Percentiles rank a stretch among this genome's conserved stretches.
Evolutionary conservation across 2,329 filamentous ascomycete species (phyloP).

Genomic region (Xylariomycetidae sp.): DNA sequence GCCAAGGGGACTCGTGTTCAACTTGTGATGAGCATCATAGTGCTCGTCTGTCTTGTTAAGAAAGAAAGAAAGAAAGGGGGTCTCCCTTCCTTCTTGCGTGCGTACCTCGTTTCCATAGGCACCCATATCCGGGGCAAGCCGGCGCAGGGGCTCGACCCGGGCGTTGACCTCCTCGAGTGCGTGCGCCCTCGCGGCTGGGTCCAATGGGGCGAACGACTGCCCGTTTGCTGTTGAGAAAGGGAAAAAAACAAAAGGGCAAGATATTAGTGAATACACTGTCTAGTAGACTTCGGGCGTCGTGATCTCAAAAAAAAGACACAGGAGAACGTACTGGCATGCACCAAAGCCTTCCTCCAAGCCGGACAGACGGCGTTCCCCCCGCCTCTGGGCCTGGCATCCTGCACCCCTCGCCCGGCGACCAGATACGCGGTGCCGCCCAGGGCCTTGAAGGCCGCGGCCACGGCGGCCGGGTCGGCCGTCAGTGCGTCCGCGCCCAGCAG

Average conservation of each 20-base stretch:
- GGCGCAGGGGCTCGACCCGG: conserved; percentile 29
- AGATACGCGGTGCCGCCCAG: conserved; percentile 32
- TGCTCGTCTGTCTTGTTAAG: neutral
- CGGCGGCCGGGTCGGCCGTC: conserved; percentile 26
- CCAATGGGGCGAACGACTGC: conserved; percentile 25
- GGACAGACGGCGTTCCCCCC: conserved; percentile 44
- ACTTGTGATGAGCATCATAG: no score
- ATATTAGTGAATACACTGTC: conserved; percentile 10
- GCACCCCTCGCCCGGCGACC: conserved; percentile 40
- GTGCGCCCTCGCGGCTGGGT: conserved; percentile 23
- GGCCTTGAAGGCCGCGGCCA: conserved; percentile 33
- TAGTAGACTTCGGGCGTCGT: conserved; percentile 6
- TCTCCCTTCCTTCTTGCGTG: no score
- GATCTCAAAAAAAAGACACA: neutral
- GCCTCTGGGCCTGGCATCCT: conserved; percentile 38
- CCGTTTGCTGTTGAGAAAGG: no score
- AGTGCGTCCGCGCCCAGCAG: conserved; percentile 36
- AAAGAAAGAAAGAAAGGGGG: neutral
- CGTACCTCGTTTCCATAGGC: conserved; percentile 43
- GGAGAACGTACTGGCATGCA: conserved; percentile 34
- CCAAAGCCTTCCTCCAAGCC: conserved; percentile 43
- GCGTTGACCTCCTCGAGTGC: conserved; percentile 23
- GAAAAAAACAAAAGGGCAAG: no score
- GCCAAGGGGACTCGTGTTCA: no score
- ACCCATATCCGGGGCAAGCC: conserved; percentile 36